phyloP scores from a whole-genome alignment of 768 basidiomycete genomes.

The Pleurotus tuoliensis region DNA sequence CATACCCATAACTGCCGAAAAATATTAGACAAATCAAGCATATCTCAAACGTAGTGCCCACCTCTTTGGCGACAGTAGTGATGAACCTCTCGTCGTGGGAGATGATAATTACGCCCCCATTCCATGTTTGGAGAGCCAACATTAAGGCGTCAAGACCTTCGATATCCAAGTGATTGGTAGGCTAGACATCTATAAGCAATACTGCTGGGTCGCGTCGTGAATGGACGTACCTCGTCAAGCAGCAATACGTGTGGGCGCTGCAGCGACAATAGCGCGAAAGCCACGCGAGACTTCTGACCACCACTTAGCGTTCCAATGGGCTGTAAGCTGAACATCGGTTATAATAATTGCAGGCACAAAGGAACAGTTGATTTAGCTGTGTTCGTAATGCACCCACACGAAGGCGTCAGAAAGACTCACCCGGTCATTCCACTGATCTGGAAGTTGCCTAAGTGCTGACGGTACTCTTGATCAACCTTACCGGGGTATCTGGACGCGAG shows the following conservation, averaged over 20 bases:
- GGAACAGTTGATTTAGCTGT: neutral
- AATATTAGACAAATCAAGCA: conserved; percentile 4
- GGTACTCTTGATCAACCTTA: conserved; percentile 93
- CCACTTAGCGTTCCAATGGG: conserved; percentile 89
- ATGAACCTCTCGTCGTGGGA: conserved; percentile 97
- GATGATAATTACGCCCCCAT: conserved; percentile 89
- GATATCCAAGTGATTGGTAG: conserved; percentile 95
- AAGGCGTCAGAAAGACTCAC: conserved; percentile 29
- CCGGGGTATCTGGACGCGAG: conserved; percentile 91
- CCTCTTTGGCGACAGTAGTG: conserved; percentile 83
- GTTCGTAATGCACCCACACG: neutral
- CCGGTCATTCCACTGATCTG: conserved; percentile 96
- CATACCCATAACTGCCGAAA: conserved; percentile 84
- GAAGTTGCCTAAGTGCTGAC: conserved; percentile 93
- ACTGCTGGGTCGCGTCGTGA: neutral
- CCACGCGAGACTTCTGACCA: conserved; percentile 95
- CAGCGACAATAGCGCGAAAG: conserved; percentile 83
- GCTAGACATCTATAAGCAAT: conserved; percentile 36
- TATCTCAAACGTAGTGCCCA: conserved; percentile 24
- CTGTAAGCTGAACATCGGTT: conserved; percentile 53
- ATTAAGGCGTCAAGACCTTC: conserved; percentile 97
- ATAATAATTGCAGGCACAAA: neutral
- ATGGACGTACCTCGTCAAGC: conserved; percentile 76
- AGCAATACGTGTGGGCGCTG: conserved; percentile 89
- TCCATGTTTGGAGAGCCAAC: conserved; percentile 74